Base-by-base conservation (phyloP, 192 early-diverging fungal genomes). In the Geosiphon pyriformis region DNA sequence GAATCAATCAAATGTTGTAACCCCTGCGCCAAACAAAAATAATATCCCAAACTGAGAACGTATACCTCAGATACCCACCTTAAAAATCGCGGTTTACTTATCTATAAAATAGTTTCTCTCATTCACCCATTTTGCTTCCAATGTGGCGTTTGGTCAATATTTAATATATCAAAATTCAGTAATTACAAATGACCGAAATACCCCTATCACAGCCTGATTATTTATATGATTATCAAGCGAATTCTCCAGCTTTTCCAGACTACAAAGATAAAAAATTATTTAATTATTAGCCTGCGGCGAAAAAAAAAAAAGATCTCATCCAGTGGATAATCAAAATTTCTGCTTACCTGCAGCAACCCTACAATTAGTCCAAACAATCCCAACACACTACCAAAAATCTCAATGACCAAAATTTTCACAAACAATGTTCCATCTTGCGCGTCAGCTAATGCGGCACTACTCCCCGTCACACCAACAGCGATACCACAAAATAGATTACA, bases 291-390 rank as follows among this genome's bases (percentile, higher is more conserved):
- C 18, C 20, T 25, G 8, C 30, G 12, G 18, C 3, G 10, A 32
- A 1, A 17, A 26, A 30, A 1, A 30, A 26, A 62, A 22, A 62
- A 12, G 4, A 49, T 18, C 11, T 47, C 30, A 51, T 11, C 6
- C 30, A 61, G 27, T 42, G 1, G 34, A 20, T 20, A 46, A 23
- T 47, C 25, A n/a, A 51, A 4, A 64, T n/a, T n/a, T n/a, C n/a
- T n/a, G n/a, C 76, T 70, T 76, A 85, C 83, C 75, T 91, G 86
- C 51, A 98, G 69, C 29, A 98, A 80, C 1, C 93, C 96, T 33
- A 95, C 89, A 70, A 98, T 98, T 31, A 98, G 82, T 1, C 96
- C 96, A 81, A 98, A 98, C 23, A 98, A 82, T 31, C 96, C 96
- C 59, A 98, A 83, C 50, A 98, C 90, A 57, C 86, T 89, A 18